phyloP scores from a whole-genome alignment of 169 alveolate species.

The Plasmodium gallinaceum region DNA sequence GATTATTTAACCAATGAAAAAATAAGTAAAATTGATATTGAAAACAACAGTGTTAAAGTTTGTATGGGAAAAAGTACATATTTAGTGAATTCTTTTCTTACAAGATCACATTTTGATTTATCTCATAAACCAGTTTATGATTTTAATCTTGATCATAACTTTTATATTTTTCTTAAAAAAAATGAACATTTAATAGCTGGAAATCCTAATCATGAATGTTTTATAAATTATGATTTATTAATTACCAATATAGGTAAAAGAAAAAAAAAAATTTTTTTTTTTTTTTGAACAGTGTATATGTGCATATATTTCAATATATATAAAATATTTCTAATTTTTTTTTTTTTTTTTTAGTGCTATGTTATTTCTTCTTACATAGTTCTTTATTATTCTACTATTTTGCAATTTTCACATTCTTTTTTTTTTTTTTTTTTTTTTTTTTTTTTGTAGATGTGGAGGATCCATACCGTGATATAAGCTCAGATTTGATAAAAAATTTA shows the following conservation, averaged over 20 bases:
- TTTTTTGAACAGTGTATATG: no score
- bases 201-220: slow-evolving; percentile 26
- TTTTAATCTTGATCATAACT: slow-evolving; percentile 13
- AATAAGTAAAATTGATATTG: slow-evolving; percentile 12
- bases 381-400: neutral
- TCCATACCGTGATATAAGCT: slow-evolving; percentile 62
- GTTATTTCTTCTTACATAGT: no score
- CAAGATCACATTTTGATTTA: slow-evolving; percentile 28
- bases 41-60: slow-evolving; percentile 1
- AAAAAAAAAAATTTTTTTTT: neutral
- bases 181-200: slow-evolving; percentile 8
- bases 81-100: slow-evolving; percentile 10
- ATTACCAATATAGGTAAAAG: slow-evolving; percentile 16
- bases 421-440: neutral
- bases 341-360: no score
- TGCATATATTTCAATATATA: no score
- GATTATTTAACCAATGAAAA: slow-evolving; percentile 27
- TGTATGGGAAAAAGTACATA: slow-evolving; percentile 50
- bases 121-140: slow-evolving; percentile 27
- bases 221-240: slow-evolving; percentile 23
- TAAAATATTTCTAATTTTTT: no score
- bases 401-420: neutral
- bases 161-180: slow-evolving; percentile 28
- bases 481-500: slow-evolving; percentile 45
- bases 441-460: slow-evolving; percentile 31